Percentiles rank a stretch among this genome's conserved stretches.
These are phyloP conservation scores for Prunus armeniaca DNA, from an alignment of 306 rosid species.

Conservation along the genomic window DNA sequence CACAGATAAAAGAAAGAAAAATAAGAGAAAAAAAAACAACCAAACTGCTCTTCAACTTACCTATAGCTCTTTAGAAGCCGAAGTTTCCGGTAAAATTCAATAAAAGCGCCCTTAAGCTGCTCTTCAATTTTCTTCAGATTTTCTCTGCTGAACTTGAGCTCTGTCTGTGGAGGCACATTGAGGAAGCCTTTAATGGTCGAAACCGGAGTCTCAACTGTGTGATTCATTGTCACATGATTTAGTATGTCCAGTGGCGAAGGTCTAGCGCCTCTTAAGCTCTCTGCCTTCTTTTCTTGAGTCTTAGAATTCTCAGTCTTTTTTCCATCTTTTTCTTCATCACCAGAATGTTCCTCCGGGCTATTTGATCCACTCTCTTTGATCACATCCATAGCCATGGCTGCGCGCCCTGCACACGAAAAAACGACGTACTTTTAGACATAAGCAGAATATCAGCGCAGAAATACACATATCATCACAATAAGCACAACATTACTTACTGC, in stretches of 20 bases:
- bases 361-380: conserved; percentile 39
- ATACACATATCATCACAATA: no score
- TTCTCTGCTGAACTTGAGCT: conserved; percentile 45
- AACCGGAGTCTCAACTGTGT: conserved; percentile 49
- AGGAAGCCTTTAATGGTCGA: conserved; percentile 57
- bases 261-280: conserved; percentile 14
- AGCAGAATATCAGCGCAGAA: not conserved
- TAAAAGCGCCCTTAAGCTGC: conserved; percentile 47
- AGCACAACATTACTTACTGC: conserved; percentile 23
- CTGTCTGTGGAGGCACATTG: conserved; percentile 32
- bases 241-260: conserved; percentile 57
- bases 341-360: conserved; percentile 22
- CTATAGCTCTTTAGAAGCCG: conserved; percentile 59
- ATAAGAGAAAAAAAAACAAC: no score
- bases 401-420: conserved; percentile 32
- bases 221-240: conserved; percentile 44
- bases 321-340: conserved; percentile 21
- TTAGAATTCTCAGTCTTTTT: not conserved
- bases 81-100: conserved; percentile 65
- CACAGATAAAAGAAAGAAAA: not conserved
- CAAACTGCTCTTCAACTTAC: conserved; percentile 7
- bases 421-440: not conserved
- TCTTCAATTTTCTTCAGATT: conserved; percentile 53
- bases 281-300: conserved; percentile 14
- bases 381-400: conserved; percentile 33